Conservation (phyloP, 2,329 filamentous ascomycete genomes). For the Fusarium liriodendri region DNA sequence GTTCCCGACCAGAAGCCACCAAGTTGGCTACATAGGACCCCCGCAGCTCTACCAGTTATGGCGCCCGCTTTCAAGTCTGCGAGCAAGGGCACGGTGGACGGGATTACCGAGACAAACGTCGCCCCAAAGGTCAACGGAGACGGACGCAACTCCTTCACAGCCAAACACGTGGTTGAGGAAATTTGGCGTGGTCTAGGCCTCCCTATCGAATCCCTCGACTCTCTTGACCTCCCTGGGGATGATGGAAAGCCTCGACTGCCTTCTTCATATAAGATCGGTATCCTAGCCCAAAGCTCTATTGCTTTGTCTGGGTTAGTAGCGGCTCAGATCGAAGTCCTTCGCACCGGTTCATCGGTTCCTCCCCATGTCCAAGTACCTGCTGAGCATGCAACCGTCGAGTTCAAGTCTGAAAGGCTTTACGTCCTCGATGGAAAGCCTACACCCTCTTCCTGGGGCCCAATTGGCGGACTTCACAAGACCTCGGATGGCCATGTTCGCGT, state of each 20-base stretch:
- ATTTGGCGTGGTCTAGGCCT: slow-evolving; percentile 31
- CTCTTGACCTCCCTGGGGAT: slow-evolving; percentile 25
- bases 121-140: background rate
- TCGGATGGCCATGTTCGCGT: slow-evolving; percentile 64
- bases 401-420: slow-evolving; percentile 64
- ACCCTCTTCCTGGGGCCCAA: slow-evolving; percentile 51
- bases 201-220: slow-evolving; percentile 8
- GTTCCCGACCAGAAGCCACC: no score
- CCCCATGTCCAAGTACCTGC: slow-evolving; percentile 54
- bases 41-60: background rate
- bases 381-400: slow-evolving; percentile 62
- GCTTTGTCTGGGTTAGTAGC: slow-evolving; percentile 62
- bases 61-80: slow-evolving; percentile 9
- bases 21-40: no score
- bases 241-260: slow-evolving; percentile 45
- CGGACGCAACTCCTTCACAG: background rate
- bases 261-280: slow-evolving; percentile 66
- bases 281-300: slow-evolving; percentile 64
- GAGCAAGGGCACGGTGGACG: background rate
- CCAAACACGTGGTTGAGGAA: slow-evolving; percentile 17
- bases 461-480: slow-evolving; percentile 64
- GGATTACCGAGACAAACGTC: background rate
- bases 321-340: slow-evolving; percentile 55
- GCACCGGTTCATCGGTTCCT: slow-evolving; percentile 45
- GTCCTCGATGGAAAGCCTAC: slow-evolving; percentile 52